Evolutionary conservation across 1,284 basidiomycete genomes (phyloP), one percentile per base, ranked within the genome.

Genomic region (Wolfiporia cocos): DNA sequence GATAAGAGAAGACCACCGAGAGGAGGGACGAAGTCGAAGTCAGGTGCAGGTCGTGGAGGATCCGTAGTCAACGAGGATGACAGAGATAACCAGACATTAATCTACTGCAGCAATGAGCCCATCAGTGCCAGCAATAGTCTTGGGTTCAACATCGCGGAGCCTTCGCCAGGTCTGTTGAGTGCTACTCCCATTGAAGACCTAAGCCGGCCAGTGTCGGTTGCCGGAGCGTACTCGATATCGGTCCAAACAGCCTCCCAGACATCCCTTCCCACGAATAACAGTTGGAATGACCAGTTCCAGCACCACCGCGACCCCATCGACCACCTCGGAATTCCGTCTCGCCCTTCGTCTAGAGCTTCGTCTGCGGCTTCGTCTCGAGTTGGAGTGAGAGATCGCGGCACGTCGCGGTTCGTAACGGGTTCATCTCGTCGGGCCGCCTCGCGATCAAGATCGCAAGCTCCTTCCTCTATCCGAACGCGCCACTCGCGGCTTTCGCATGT

Each of bases 241-340:
- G 49, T 49, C 18, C 48, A 49, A 10, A 51, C 46, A 26, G 34
- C 41, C 23, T 52, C 53, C 10, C 44, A 44, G 42, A 11, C 42
- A 3, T 47, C 48, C 14, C 11, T 33, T 4, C n/a, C 32, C 20
- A 22, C 14, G 17, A 4, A 37, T 15, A 29, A 18, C 4, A 21
- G 21, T 14, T 15, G n/a, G 5, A 32, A 21, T 12, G 32, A 41
- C n/a, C 34, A 31, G n/a, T 14, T 18, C n/a, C 19, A 39, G 24
- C 37, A 21, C 20, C 23, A 19, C 15, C 32, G 30, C 36, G 21
- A 17, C 18, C 21, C 15, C 35, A 12, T 28, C 23, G 42, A 47
- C 34, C 33, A 43, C 46, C 24, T 50, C 37, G 34, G 18, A 44
- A 44, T 7, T 17, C 43, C 7, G 37, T 49, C 49, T 23, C 42